Base-by-base conservation (phyloP, 2,329 filamentous ascomycete genomes). In the Herpotrichia juniperi region DNA sequence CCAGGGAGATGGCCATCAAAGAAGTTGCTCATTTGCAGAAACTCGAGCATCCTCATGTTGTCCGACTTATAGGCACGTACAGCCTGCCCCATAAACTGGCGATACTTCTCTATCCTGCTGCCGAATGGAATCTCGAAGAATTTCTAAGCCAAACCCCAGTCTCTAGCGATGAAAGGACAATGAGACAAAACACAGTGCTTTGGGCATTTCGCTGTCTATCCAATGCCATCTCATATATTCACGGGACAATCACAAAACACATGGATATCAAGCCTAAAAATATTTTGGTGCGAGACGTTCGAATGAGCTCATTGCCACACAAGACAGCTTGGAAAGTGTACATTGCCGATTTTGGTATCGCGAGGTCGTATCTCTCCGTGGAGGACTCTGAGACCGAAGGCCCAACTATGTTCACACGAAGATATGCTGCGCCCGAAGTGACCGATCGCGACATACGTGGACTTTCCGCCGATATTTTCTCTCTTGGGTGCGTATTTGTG, bases 251-350 rank as follows among this genome's bases (percentile, higher is more conserved):
- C 5, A 49, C 59, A 2, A 66, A 64, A 26, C 63, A 68, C 39
- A 64, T 62, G 62, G 63, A 67, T 26, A 66, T 68, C 55, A 64
- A 67, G 26, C 64, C 63, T 1, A 46, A 57, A 24, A 68, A 67
- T 24, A 21, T 67, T 1, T 51, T 68, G 0, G 56, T 68, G 3
- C 56, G 56, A 12, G 17, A 51, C 11, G 40, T n/a, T 48, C 17
- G 26, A 39, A 51, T 37, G n/a, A 49, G 26, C 5, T 34, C 48
- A 8, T 39, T n/a, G n/a, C n/a, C n/a, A n/a, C n/a, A n/a, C 40
- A 30, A 25, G 16, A 12, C 21, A 14, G 5, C 35, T 4, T 37
- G 28, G 51, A 55, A 39, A 24, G 46, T 68, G 6, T 64, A 66
- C 31, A 42, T 68, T n/a, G 58, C 63, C n/a, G 61, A 66, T 42